Evolutionary conservation across 2,329 filamentous ascomycete species (phyloP), one percentile per base, ranked within the genome.

Genomic region (Botryotinia globosa): DNA sequence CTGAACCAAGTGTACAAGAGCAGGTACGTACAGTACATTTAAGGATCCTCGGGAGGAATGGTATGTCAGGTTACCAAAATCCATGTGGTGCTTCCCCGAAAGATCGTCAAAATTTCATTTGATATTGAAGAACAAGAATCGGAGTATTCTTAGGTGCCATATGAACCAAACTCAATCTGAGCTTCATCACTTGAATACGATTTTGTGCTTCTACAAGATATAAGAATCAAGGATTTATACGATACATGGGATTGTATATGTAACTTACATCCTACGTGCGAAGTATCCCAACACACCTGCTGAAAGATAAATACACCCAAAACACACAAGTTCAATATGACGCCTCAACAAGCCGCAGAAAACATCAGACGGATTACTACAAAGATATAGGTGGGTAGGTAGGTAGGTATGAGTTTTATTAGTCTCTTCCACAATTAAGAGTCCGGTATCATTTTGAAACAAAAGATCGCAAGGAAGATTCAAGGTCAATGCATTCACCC

Each of bases 71-170:
- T 16, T 39, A 32, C 39, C 37, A 29, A 39, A 51, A 66, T 66
- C 14, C 64, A 66, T 66, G 45, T 54, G 22, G 45, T 66, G 34
- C 34, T 39, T 39, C 64, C 34, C 45, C 64, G 22, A 56, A 39
- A 66, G 44, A 66, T 66, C 22, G 25, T 54, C 63, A 66, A 66
- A 66, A 16, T 51, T 25, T 54, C 64, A 54, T 51, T 7, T 54
- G n/a, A 66, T 51, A 29, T 29, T 29, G 45, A 25, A 39, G 34
- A 37, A 48, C 20, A 5, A 48, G 32, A 54, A n/a, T 66, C 45
- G 45, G 64, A 66, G 64, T 5, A 12, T 66, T 66, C 34, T n/a
- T 37, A 34, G 3, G 32, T n/a, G 16, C 6, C 4, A 18, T 16
- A 8, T 42, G 10, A 67, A 42, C 45, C n/a, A 56, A 67, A 54